phyloP scores from a whole-genome alignment of 306 rosid genomes.

The peach (Prunus persica) region Prunus_persica_NCBIv2 NC_034011.1:23635001-23635500 shows the following conservation, averaged over 20 bases:
- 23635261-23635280: conserved; percentile 78
- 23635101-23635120: background rate
- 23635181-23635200: background rate
- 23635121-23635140: background rate
- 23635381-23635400: background rate
- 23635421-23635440: background rate
- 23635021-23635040: background rate
- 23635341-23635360: conserved; percentile 4
- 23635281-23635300: conserved; percentile 80
- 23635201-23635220: background rate
- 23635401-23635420: background rate
- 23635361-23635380: background rate
- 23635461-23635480: background rate
- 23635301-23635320: conserved; percentile 57
- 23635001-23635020: background rate
- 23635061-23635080: background rate
- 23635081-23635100: background rate
- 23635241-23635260: conserved; percentile 79
- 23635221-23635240: conserved; percentile 88
- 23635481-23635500: background rate
- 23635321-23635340: conserved; percentile 5
- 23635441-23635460: background rate
- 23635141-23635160: background rate
- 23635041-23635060: background rate
- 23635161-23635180: background rate